Percentiles rank a stretch among this genome's conserved stretches.
Conservation (phyloP, 75 land plant genomes). For the Picea sitchensis region DNA sequence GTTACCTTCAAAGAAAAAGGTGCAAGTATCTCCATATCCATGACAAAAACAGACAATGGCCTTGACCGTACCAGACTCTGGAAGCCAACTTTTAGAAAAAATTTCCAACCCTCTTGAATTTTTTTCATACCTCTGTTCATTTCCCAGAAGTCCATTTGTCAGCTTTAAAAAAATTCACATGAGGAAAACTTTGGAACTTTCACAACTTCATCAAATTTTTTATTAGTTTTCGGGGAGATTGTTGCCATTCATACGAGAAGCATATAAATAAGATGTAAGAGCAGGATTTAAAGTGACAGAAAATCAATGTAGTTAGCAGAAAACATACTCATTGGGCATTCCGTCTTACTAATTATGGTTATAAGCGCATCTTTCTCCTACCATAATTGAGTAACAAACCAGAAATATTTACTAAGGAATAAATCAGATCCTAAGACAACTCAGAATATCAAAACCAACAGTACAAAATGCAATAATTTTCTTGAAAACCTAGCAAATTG, state of each 20-base stretch:
- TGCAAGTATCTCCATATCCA: conserved; percentile 97
- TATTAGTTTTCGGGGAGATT: not conserved
- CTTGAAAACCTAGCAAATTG: not conserved
- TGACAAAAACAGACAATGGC: conserved; percentile 78
- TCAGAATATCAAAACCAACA: not conserved
- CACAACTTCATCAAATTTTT: not conserved
- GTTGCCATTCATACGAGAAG: too few species aligned
- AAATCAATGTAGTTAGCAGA: not conserved
- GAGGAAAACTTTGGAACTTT: not conserved
- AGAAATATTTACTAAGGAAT: not conserved
- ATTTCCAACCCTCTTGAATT: conserved; percentile 80
- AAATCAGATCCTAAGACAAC: not conserved
- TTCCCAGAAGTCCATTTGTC: not conserved
- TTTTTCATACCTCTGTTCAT: conserved; percentile 56
- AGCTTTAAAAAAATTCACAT: not conserved
- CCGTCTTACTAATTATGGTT: not conserved
- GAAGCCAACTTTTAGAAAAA: conserved; percentile 89
- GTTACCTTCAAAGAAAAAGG: conserved; percentile 88
- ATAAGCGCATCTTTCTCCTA: not conserved
- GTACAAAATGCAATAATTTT: not conserved
- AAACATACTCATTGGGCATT: not conserved
- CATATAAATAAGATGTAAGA: not conserved
- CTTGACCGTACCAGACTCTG: conserved; percentile 44
- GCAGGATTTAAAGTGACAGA: too few species aligned
- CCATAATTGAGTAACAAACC: not conserved